These are phyloP conservation scores for Syzygium oleosum DNA, from an alignment of 345 rosid species.

Conservation along the genomic window DNA sequence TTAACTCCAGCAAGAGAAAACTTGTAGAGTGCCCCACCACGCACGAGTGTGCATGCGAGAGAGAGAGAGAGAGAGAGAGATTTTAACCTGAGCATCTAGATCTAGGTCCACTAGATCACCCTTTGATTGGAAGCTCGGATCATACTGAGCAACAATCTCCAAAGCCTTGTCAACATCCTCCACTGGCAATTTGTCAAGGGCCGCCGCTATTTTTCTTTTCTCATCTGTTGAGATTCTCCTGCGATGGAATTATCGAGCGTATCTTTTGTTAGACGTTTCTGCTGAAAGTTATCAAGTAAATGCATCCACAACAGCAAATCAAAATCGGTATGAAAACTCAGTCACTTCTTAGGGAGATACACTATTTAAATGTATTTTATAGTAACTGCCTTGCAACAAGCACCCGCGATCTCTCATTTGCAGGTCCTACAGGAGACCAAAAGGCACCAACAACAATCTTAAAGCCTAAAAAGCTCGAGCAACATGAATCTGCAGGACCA, in stretches of 20 bases:
- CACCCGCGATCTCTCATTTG: neutral
- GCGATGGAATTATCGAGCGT: neutral
- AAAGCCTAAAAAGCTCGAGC: neutral
- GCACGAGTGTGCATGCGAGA: neutral
- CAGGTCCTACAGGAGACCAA: neutral
- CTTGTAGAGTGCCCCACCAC: neutral
- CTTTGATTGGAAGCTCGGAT: constrained; percentile 46
- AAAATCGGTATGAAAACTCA: too few species aligned
- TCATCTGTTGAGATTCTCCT: constrained; percentile 68
- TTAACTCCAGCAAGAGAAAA: neutral
- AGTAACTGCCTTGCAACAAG: neutral
- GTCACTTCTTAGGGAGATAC: neutral
- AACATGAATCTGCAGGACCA: neutral
- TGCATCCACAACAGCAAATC: neutral
- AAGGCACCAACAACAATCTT: neutral
- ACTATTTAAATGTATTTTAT: neutral
- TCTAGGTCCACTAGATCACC: constrained; percentile 71
- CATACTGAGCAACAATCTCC: constrained; percentile 60
- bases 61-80: neutral
- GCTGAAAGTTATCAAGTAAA: neutral
- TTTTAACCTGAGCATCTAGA: constrained; percentile 58
- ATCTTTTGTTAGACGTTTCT: neutral
- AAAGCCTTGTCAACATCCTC: constrained; percentile 71
- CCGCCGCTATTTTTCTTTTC: constrained; percentile 52
- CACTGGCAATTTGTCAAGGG: constrained; percentile 44